phyloP scores from a whole-genome alignment of 139 green algal genomes.

The Haematococcus sp. region DNA sequence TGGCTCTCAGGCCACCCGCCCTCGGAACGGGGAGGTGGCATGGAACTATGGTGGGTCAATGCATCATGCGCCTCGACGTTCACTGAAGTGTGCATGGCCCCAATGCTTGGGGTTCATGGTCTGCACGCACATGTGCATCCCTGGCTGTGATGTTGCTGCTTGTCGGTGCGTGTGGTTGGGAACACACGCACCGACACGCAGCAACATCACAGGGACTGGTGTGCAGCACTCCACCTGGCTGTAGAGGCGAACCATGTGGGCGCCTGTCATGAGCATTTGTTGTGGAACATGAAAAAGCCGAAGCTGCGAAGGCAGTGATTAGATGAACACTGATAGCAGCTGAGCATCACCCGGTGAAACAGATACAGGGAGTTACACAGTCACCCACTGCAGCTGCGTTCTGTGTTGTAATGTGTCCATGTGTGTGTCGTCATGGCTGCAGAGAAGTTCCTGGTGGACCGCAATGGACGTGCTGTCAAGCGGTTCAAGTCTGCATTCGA shows the following conservation, averaged over 20 bases:
- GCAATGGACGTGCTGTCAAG: conserved; percentile 67
- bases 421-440: not conserved
- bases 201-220: not conserved
- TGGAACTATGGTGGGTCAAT: conserved; percentile 1
- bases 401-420: too few relatives aligned
- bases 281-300: too few relatives aligned
- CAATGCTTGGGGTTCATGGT: not conserved
- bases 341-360: too few relatives aligned
- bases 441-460: conserved; percentile 75
- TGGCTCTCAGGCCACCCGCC: not conserved
- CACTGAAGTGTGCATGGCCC: not conserved
- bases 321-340: too few relatives aligned
- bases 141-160: not conserved
- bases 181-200: not conserved
- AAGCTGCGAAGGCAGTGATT: too few relatives aligned
- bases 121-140: not conserved
- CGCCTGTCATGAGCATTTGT: too few relatives aligned
- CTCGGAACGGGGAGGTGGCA: not conserved
- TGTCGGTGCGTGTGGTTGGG: not conserved
- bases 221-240: too few relatives aligned
- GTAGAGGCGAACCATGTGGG: too few relatives aligned
- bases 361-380: too few relatives aligned
- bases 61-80: not conserved
- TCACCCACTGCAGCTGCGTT: too few relatives aligned
- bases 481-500: conserved; percentile 79